Base-by-base conservation (phyloP, 1,284 basidiomycete species). In the Anthracocystis setariae region DNA sequence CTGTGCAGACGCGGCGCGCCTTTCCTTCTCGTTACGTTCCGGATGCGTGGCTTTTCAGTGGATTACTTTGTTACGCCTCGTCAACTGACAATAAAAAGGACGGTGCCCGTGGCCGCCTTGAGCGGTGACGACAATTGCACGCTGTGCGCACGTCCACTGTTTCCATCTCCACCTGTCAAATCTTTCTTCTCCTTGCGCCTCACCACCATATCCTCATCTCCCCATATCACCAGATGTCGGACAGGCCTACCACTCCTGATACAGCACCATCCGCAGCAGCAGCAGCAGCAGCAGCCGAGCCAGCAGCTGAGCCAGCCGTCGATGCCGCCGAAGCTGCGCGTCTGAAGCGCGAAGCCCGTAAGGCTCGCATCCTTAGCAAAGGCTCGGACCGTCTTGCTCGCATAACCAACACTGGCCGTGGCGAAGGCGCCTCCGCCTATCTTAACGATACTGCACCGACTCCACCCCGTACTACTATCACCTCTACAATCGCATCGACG, bases 401-500 rank as follows among this genome's bases (percentile, higher is more conserved):
- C 44, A 82, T 82, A 60, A 82, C 80, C 35, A 76, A 76, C 49
- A 77, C 80, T 5, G 81, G 80, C 13, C 64, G 81, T 20, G 81
- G 81, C 0, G 75, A 73, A 27, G 77, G 78, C 24, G 78, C 75
- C 10, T 67, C 64, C 4, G 63, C 70, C 33, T 73, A 55, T n/a
- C 63, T 79, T 43, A 73, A 80, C 38, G 57, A 74, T n/a, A 60
- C 56, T 32, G 51, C 65, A 2, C 55, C 69, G 2, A 50, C 53
- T 5, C 3, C 54, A 2, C 49, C 50, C 17, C 8, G 53, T 23
- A 43, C 60, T 15, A 47, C 54, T 18, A n/a, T 55, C 1, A 20
- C 32, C 21, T 5, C 32, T 3, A 27, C 27, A 5, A 15, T 32
- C 2, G 21, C 29, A 10, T 12, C 54, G 9, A 21, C 17, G 8